phyloP scores from a whole-genome alignment of 805 yeast species.

The Saccharomycodes ludwigii region DNA sequence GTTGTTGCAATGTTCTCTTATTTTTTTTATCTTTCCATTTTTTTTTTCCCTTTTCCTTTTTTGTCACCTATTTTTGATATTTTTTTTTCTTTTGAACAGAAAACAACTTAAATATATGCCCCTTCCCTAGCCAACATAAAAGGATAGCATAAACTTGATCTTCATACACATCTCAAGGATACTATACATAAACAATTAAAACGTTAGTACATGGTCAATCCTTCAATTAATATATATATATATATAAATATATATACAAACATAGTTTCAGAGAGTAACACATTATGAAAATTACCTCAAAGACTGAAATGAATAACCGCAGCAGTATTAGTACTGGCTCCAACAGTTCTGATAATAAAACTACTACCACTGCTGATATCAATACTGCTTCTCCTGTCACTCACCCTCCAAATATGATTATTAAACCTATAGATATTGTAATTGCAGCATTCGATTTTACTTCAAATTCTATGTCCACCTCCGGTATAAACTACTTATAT shows the following conservation, averaged over 20 bases:
- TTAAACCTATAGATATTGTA: conserved; percentile 13
- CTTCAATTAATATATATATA: not conserved
- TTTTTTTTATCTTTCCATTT: too few species aligned
- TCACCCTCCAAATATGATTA: conserved; percentile 4
- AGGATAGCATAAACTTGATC: too few species aligned
- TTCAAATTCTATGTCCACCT: conserved; percentile 6
- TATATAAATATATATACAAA: not conserved
- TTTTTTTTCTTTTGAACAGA: too few species aligned
- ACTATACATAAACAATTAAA: not conserved
- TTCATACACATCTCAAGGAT: not conserved
- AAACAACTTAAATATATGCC: too few species aligned
- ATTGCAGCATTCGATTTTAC: conserved; percentile 12
- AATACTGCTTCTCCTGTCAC: not conserved
- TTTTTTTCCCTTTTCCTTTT: too few species aligned
- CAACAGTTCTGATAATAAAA: not conserved
- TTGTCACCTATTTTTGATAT: too few species aligned
- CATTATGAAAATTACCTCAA: not conserved
- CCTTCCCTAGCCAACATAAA: too few species aligned
- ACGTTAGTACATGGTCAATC: not conserved
- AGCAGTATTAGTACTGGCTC: too few species aligned
- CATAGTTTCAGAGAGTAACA: not conserved
- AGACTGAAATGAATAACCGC: too few species aligned
- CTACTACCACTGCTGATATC: not conserved
- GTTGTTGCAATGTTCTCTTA: too few species aligned
- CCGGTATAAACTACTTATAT: conserved; percentile 9